Evolutionary conservation across 805 yeast genomes (phyloP), one percentile per base, ranked within the genome.

Genomic region (Candida sakaeoensis): DNA sequence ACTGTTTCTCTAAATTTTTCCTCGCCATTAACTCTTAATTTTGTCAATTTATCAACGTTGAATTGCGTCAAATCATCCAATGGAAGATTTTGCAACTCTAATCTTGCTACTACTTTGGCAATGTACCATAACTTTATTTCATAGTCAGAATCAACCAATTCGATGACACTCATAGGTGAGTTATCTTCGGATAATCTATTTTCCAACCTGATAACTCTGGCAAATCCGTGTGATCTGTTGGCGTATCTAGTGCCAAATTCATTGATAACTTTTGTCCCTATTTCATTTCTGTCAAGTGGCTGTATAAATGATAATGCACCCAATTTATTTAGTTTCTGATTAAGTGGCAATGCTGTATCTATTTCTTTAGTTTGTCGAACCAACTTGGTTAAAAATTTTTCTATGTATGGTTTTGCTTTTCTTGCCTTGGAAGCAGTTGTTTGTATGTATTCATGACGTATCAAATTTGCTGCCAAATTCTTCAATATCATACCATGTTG

Each of bases 141-240:
- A 43, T 52, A 63, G 3, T 57, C 66, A 1, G 70, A 57, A 51
- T 85, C 96, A 1, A 91, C 95, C 35, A 93, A 69, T 61, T 93
- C 99, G 39, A 93, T 55, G 7, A 90, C 80, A 0, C 93, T 81
- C 72, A 86, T 93, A 23, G 90, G 90, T 0, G 97, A 95, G 45
- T 80, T 84, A 58, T 93, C 99, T 45, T 67, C 71, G 41, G 93
- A 90, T 34, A 82, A 61, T 49, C 98, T 74, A 13, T 90, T 88
- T 60, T 93, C 98, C 45, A 93, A 68, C 50, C 77, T 81, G 46
- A 89, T 65, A 39, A 91, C 77, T 50, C 98, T 77, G 2, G 97
- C 88, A 65, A 82, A 91, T 1, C 97, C 97, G 45, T 88, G 85
- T 1, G 61, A 55, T 63, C 96, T 76, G 17, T 61, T 53, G 3